Conservation (phyloP, 441 rosid species). For the Pelargonium myrrhifolium region DNA sequence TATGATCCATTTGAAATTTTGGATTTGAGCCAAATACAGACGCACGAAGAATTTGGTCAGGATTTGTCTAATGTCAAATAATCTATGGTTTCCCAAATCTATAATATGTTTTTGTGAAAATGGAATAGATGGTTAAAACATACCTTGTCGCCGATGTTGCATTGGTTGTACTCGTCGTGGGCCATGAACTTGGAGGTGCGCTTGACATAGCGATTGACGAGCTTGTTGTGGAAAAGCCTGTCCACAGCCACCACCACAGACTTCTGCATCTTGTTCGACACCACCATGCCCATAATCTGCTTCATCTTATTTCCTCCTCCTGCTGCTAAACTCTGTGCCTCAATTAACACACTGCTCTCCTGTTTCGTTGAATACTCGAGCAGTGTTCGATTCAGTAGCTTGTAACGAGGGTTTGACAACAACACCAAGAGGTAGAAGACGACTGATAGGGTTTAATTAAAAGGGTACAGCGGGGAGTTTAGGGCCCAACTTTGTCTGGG, state of each 20-base stretch:
- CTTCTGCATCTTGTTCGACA: constrained; percentile 96
- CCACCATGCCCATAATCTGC: constrained; percentile 73
- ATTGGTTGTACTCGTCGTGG: constrained; percentile 62
- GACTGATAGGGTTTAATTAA: neutral
- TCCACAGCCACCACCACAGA: constrained; percentile 88
- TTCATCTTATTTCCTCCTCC: constrained; percentile 34
- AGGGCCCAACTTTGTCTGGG: neutral
- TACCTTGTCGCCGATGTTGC: constrained; percentile 85
- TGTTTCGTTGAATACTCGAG: neutral
- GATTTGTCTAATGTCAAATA: too few relatives aligned
- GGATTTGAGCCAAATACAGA: neutral
- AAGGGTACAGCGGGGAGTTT: neutral
- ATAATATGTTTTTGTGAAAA: neutral
- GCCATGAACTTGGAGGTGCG: constrained; percentile 98
- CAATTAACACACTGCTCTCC: neutral
- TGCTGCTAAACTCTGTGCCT: neutral
- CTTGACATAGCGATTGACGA: constrained; percentile 76
- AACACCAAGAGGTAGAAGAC: neutral
- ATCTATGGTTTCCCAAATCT: too few relatives aligned
- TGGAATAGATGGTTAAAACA: neutral
- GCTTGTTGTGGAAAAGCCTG: constrained; percentile 70
- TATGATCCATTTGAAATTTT: neutral
- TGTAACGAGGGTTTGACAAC: neutral
- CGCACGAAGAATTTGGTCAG: too few relatives aligned
- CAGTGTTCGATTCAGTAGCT: neutral